Evolutionary conservation across 768 basidiomycete species (phyloP).

Genomic region (Pisolithus sp.): DNA sequence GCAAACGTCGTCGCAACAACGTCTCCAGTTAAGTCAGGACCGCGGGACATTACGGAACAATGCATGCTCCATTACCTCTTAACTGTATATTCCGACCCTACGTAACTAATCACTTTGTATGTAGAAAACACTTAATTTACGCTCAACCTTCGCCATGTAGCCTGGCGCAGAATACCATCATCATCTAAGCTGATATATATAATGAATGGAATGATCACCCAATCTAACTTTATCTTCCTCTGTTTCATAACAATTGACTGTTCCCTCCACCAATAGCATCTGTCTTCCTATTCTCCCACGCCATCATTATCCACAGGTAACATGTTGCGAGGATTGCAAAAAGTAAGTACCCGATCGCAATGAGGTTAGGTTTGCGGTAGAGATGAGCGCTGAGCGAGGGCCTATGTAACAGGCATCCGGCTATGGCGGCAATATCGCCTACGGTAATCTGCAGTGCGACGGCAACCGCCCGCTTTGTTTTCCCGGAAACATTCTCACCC

Average conservation of each 20-base stretch:
- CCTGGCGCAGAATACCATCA: not conserved
- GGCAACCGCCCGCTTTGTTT: conserved; percentile 58
- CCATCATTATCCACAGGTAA: conserved; percentile 44
- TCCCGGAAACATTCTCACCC: conserved; percentile 61
- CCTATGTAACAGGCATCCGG: conserved; percentile 50
- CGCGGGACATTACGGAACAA: conserved; percentile 11
- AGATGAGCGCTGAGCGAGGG: conserved; percentile 40
- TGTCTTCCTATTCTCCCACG: conserved; percentile 43
- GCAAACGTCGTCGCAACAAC: conserved; percentile 25
- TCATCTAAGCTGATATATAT: conserved; percentile 23
- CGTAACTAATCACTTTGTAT: conserved; percentile 14
- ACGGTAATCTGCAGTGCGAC: conserved; percentile 61
- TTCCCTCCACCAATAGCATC: conserved; percentile 11
- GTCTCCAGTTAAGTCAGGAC: conserved; percentile 13
- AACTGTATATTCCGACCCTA: conserved; percentile 20
- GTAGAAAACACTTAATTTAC: conserved; percentile 1
- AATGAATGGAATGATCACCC: conserved; percentile 26
- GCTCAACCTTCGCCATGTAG: not conserved
- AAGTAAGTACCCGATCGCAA: conserved; percentile 53
- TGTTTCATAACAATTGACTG: conserved; percentile 7
- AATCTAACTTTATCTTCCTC: conserved; percentile 19
- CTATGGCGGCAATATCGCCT: conserved; percentile 54
- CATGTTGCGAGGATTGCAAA: conserved; percentile 40
- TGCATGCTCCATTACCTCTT: conserved; percentile 17
- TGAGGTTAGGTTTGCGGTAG: conserved; percentile 51